A percentile compares a stretch with the other conserved stretches of the same genome.
phyloP scores from a whole-genome alignment of 495 filamentous ascomycete species.

The Aspergillus kassunensis region DNA sequence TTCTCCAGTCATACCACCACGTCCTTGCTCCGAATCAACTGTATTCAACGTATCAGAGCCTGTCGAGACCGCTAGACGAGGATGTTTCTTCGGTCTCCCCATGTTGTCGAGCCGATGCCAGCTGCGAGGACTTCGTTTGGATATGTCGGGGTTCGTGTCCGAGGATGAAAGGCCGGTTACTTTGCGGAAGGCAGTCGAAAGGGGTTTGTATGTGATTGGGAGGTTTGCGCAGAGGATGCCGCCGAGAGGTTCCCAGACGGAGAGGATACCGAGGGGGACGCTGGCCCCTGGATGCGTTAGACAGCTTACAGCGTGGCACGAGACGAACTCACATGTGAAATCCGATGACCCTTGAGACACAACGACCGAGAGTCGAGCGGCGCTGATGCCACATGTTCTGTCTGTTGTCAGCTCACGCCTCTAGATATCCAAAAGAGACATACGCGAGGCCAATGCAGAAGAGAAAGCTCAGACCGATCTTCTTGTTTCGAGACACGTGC shows the following conservation, averaged over 20 bases:
- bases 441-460: constrained; percentile 39
- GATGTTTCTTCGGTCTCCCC: too few species aligned
- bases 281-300: constrained; percentile 25
- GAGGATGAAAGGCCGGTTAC: background rate
- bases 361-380: constrained; percentile 34
- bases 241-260: constrained; percentile 41
- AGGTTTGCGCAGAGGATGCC: constrained; percentile 45
- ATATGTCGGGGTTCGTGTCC: background rate
- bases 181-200: background rate
- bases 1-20: too few species aligned
- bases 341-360: constrained; percentile 37
- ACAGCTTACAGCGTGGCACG: background rate
- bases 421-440: background rate
- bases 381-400: constrained; percentile 37
- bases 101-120: background rate
- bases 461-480: constrained; percentile 35
- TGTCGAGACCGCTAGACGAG: too few species aligned
- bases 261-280: constrained; percentile 38
- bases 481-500: constrained; percentile 26
- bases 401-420: background rate
- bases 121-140: background rate
- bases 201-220: constrained; percentile 15
- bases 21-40: too few species aligned
- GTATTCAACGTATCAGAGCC: too few species aligned
- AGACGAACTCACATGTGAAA: constrained; percentile 31